Evolutionary conservation across 106 monocot species (phyloP).

Genomic region (Cymbidium sinense): DNA sequence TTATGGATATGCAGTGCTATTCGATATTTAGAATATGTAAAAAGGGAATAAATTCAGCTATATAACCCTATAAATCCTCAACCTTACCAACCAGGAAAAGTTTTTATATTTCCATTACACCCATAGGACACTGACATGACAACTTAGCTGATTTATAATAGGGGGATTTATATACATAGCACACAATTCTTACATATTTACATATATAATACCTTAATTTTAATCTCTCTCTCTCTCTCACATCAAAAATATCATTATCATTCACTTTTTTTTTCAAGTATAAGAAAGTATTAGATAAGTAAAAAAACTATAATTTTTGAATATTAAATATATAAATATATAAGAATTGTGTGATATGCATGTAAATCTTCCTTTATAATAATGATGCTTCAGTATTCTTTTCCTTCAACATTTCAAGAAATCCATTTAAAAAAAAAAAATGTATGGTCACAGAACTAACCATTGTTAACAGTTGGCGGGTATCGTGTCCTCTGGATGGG

Average conservation of each 20-base stretch:
- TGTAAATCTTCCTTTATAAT: no score
- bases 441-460: not conserved
- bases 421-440: not conserved
- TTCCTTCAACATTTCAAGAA: not conserved
- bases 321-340: no score
- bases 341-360: no score
- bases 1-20: not conserved
- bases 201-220: no score
- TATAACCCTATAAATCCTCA: not conserved
- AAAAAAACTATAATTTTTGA: no score
- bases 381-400: not conserved
- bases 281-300: no score
- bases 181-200: no score
- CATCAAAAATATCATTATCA: no score
- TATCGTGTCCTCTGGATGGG: conserved; percentile 82
- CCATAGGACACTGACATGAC: not conserved
- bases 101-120: not conserved
- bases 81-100: not conserved
- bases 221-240: no score
- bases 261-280: no score
- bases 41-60: not conserved
- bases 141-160: not conserved
- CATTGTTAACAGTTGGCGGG: conserved; percentile 42
- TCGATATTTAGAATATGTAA: not conserved
- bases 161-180: no score